phyloP scores from a whole-genome alignment of 345 rosid species.

The Eucalyptus melliodora region DNA sequence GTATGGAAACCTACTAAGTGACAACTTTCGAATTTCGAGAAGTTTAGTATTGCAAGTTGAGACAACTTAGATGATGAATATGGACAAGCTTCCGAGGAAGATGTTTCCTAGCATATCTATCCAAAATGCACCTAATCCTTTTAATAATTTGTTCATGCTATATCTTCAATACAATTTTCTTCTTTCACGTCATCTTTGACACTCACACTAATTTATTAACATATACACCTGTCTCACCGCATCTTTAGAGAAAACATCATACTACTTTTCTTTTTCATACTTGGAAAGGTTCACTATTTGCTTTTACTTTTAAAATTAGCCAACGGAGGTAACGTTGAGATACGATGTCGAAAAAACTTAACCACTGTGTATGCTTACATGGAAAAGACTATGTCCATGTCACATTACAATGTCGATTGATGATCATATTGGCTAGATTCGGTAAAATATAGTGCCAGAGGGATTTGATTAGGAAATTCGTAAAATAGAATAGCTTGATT shows the following conservation, averaged over 20 bases:
- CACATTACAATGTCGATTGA: neutral
- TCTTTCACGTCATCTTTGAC: neutral
- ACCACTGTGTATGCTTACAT: neutral
- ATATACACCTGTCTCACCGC: neutral
- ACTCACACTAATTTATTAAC: neutral
- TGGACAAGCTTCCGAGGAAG: neutral
- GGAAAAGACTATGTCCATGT: neutral
- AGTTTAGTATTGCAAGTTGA: neutral
- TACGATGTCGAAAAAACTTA: neutral
- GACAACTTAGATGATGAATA: neutral
- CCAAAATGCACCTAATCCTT: neutral
- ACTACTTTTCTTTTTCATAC: neutral
- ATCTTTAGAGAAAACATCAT: neutral
- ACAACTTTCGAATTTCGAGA: too few species aligned
- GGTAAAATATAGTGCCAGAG: neutral
- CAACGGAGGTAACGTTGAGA: neutral
- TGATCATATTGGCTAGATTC: neutral
- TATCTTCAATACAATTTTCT: neutral
- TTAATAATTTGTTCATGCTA: neutral
- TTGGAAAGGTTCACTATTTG: neutral
- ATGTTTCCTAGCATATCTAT: neutral
- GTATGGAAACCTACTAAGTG: too few species aligned
- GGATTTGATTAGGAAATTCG: neutral
- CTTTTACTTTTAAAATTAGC: neutral
- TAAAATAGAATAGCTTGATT: neutral